A percentile compares a stretch with the other conserved stretches of the same genome.
Conservation (phyloP, 2,329 filamentous ascomycete species). For the Phialophora expanda region DNA sequence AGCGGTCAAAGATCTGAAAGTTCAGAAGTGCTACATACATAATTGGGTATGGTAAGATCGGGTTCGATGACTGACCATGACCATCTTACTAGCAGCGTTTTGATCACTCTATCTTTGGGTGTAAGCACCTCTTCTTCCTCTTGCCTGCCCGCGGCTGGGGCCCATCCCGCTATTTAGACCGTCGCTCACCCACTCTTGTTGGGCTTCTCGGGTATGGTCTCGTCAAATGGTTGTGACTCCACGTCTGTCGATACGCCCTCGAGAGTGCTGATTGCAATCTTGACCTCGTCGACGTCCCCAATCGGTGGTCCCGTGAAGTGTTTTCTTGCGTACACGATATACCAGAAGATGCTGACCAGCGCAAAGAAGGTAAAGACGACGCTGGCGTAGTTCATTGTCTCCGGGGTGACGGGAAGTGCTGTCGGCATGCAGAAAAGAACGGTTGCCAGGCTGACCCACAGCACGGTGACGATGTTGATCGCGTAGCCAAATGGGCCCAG, state of each 20-base stretch:
- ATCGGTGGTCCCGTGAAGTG: not conserved
- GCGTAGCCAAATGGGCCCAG: no score
- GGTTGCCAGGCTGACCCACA: no score
- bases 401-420: not conserved
- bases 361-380: not conserved
- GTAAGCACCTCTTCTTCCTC: not conserved
- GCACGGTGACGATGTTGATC: no score
- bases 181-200: not conserved
- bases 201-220: not conserved
- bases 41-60: not conserved
- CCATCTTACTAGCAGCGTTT: no score
- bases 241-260: not conserved
- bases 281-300: not conserved
- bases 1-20: slow-evolving; percentile 34
- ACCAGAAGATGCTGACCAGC: not conserved
- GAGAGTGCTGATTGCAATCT: not conserved
- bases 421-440: no score
- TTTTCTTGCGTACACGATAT: not conserved
- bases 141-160: not conserved
- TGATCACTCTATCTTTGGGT: not conserved
- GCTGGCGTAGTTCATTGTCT: not conserved
- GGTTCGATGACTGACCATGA: not conserved
- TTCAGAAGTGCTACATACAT: not conserved
- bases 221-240: not conserved
- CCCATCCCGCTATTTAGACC: not conserved